Base-by-base conservation (phyloP, 2,329 filamentous ascomycete species). In the Claviceps monticola region DNA sequence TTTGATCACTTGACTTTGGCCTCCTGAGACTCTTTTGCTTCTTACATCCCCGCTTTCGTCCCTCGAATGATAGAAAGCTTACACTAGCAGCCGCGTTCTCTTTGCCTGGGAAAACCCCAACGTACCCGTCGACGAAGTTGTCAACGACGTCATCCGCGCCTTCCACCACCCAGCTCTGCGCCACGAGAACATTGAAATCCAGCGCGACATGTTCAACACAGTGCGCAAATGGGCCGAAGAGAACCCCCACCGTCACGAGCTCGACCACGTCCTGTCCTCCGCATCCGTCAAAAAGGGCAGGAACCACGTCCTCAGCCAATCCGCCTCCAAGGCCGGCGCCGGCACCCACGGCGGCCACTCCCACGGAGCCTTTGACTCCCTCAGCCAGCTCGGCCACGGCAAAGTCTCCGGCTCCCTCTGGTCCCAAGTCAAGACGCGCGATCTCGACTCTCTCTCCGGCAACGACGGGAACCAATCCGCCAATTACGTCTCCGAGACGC, bases 51-150 rank as follows among this genome's bases (percentile, higher is more conserved):
- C n/a, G 38, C 3, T 11, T 21, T 23, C 5, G 17, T 2, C 19
- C 13, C 19, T n/a, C 19, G 11, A 17, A 19, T 36, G 17, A 26
- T 17, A 8, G 17, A 17, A 45, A 29, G 16, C 34, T 37, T 4
- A 29, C 29, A 13, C 4, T 17, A n/a, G 13, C 17, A 51, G 43
- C 21, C 86, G 91, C 38, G 72, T 97, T 47, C 75, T 98, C 19
- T 95, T 91, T 63, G 91, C 90, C 3, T 97, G 90, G 88, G 87
- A 97, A 57, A 86, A 97, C 64, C 79, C 85, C 2, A 81, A 84
- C 44, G 82, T 95, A 0, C 80, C 88, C 0, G 84, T 93, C 4
- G 79, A 94, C 39, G 86, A 94, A 66, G 84, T 97, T 0, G 74
- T 90, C 56, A 74, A 87, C 56, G 91, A 97, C 58, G 80, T 94